Base-by-base conservation (phyloP, 805 yeast species). In the Ogataea wickerhamii region DNA sequence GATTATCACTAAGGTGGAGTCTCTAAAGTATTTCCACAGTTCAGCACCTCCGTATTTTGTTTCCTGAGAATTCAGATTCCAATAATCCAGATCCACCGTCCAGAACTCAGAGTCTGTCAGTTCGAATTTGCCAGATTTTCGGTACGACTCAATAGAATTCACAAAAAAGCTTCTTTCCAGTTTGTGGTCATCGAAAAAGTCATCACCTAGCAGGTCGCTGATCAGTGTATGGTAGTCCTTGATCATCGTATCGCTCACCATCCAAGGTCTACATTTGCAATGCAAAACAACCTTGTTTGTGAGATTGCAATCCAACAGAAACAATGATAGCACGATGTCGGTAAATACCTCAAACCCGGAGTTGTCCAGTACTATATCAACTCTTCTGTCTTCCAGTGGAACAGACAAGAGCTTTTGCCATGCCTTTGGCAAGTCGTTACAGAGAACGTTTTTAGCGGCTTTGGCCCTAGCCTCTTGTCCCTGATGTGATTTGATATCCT, bases 311-410 rank as follows among this genome's bases (percentile, higher is more conserved):
- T 89, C 95, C 18, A 93, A 63, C 44, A 85, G 53, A 58, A 83
- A 82, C 32, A 83, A 61, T 2, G 81, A 68, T 29, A 84, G 64
- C 41, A 81, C 66, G 49, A 87, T 62, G 56, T 88, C 96, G n/a
- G 95, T 84, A 58, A 80, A 93, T 32, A 93, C 74, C 64, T 93
- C 99, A 57, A 93, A 93, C 0, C 98, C 99, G 10, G 96, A 80
- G 62, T 91, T 91, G 64, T 89, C 98, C 45, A 91, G 71, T 10
- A 91, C 86, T 53, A 89, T 71, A 58, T 91, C 96, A 40, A 89
- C 71, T 42, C 89, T 69, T 40, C 70, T 68, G 12, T 65, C 53
- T 34, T 59, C 52, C 38, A 53, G 28, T 7, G 54, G 47, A 6
- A 52, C 42, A 3, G 49, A 43, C 5, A 46, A 28, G 33, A 80